These are phyloP conservation scores for Schoenoplectus triqueter DNA, from an alignment of 202 grass and related monocot species.

Conservation along the genomic window DNA sequence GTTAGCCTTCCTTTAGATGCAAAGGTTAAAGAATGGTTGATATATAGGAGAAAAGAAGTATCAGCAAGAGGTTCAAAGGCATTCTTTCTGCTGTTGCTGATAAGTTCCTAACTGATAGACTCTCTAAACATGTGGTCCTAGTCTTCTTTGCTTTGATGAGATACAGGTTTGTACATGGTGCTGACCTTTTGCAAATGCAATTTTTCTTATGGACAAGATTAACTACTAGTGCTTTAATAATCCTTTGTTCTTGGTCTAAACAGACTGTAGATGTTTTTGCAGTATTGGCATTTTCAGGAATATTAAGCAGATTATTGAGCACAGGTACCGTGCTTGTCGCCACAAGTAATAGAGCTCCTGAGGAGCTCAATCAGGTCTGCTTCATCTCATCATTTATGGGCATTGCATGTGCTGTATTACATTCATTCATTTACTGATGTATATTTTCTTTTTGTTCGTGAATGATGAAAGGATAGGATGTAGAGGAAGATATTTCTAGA, in stretches of 20 bases:
- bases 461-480: conserved; percentile 81
- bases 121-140: conserved; percentile 79
- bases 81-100: conserved; percentile 93
- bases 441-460: conserved; percentile 32
- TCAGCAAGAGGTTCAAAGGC: conserved; percentile 68
- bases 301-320: conserved; percentile 82
- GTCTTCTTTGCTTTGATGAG: conserved; percentile 98
- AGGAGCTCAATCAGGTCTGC: conserved; percentile 91
- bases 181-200: background rate
- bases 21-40: conserved; percentile 94
- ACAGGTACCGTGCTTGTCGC: conserved; percentile 89
- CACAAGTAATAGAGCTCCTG: conserved; percentile 90
- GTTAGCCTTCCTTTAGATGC: conserved; percentile 73
- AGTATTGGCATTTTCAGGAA: conserved; percentile 85
- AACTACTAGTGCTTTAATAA: background rate
- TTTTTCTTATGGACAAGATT: background rate
- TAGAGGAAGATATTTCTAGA: conserved; percentile 89
- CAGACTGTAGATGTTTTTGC: conserved; percentile 98
- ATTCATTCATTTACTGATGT: conserved; percentile 19
- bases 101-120: conserved; percentile 90
- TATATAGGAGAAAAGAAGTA: conserved; percentile 80
- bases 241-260: conserved; percentile 39
- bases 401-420: conserved; percentile 20
- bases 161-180: conserved; percentile 70
- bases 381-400: background rate